Evolutionary conservation across 257 asterid species (phyloP).

Genomic region (Craterostigma plantagineum): DNA sequence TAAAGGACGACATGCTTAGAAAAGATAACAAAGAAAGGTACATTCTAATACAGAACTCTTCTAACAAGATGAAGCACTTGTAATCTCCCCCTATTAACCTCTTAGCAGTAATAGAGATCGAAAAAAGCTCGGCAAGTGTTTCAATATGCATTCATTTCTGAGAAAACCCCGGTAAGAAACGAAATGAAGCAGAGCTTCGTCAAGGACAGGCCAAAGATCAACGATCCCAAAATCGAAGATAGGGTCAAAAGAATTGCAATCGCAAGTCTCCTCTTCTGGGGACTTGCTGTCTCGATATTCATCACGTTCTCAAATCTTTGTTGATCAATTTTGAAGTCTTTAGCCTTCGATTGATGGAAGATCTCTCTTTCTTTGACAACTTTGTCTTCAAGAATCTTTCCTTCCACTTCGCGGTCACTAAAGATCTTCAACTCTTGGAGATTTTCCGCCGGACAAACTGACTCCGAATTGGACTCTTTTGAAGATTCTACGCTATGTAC

Average conservation of each 20-base stretch:
- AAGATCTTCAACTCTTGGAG: slow-evolving; percentile 6
- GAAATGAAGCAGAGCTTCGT: slow-evolving; percentile 18
- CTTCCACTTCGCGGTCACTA: slow-evolving; percentile 14
- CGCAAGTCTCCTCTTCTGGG: slow-evolving; percentile 8
- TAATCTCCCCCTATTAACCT: too few relatives aligned
- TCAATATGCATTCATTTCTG: slow-evolving; percentile 20
- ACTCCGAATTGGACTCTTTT: too few relatives aligned
- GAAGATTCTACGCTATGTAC: too few relatives aligned
- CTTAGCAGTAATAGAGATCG: neutral
- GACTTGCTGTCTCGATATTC: too few relatives aligned
- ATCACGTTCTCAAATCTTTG: too few relatives aligned
- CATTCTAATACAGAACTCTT: slow-evolving; percentile 9
- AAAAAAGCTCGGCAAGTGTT: slow-evolving; percentile 8
- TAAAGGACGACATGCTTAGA: too few relatives aligned
- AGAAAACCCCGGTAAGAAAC: slow-evolving; percentile 18
- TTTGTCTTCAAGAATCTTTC: slow-evolving; percentile 17
- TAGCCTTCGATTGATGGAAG: slow-evolving; percentile 6
- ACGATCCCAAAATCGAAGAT: slow-evolving; percentile 24
- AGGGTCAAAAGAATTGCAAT: slow-evolving; percentile 12
- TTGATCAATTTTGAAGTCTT: too few relatives aligned
- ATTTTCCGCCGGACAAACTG: too few relatives aligned
- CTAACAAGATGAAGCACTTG: too few relatives aligned
- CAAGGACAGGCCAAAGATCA: slow-evolving; percentile 24
- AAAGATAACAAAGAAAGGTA: too few relatives aligned
- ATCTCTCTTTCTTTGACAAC: neutral